Evolutionary conservation across 2,329 filamentous ascomycete genomes (phyloP).

Genomic region (Pestalotiopsis sp.): DNA sequence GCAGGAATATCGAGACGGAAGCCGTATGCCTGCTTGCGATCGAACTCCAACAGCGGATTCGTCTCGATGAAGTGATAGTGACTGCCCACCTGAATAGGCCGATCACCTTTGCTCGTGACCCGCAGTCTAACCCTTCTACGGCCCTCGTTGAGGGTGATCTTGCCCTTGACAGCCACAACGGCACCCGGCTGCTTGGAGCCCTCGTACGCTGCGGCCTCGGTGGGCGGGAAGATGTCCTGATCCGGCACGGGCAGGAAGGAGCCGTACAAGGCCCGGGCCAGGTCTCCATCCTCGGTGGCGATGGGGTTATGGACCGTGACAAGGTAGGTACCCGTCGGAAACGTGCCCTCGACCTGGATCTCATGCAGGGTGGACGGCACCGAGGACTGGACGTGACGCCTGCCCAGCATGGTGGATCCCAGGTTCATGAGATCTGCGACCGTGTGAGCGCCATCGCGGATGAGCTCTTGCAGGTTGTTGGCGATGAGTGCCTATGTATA

Average conservation of each 20-base stretch:
- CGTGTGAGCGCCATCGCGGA: slow-evolving; percentile 91
- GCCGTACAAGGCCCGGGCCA: slow-evolving; percentile 86
- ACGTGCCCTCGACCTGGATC: slow-evolving; percentile 93
- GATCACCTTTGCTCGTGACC: slow-evolving; percentile 85
- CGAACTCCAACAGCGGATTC: slow-evolving; percentile 89
- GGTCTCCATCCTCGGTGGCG: slow-evolving; percentile 80
- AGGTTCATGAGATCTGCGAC: slow-evolving; percentile 93
- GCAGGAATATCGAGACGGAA: slow-evolving; percentile 88
- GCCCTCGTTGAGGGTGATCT: slow-evolving; percentile 72
- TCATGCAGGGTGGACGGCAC: slow-evolving; percentile 79
- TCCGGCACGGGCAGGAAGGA: slow-evolving; percentile 84
- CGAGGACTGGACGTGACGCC: slow-evolving; percentile 85
- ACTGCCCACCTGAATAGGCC: slow-evolving; percentile 89
- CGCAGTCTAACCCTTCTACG: slow-evolving; percentile 72
- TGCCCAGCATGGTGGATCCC: slow-evolving; percentile 89
- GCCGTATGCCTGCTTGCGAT: slow-evolving; percentile 80
- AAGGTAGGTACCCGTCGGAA: slow-evolving; percentile 86
- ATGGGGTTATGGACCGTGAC: slow-evolving; percentile 94
- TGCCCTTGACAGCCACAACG: slow-evolving; percentile 68
- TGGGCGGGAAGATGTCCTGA: slow-evolving; percentile 67
- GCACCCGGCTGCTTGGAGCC: slow-evolving; percentile 75
- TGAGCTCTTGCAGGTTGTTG: slow-evolving; percentile 90
- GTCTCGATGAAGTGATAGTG: slow-evolving; percentile 97
- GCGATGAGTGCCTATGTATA: slow-evolving; percentile 73
- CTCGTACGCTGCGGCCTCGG: slow-evolving; percentile 67